phyloP scores from a whole-genome alignment of 805 yeast genomes.

The Candida insectorum region DNA sequence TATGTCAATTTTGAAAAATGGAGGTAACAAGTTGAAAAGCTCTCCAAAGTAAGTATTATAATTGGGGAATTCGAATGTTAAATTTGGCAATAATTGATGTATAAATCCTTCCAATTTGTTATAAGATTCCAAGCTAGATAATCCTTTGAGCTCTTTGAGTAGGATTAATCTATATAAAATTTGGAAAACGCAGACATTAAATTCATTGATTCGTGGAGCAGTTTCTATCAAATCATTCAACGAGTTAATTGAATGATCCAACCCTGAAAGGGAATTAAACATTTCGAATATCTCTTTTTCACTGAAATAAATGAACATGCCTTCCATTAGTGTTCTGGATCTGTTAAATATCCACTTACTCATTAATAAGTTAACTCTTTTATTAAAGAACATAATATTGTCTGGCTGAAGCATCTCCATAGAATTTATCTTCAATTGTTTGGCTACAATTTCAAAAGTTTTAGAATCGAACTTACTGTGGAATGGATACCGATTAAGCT shows the following conservation, averaged over 20 bases:
- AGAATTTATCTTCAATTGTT: conserved; percentile 1
- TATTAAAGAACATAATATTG: not conserved
- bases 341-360: conserved; percentile 9
- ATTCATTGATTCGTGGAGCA: conserved; percentile 24
- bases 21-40: conserved; percentile 28
- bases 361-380: conserved; percentile 1
- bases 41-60: conserved; percentile 39
- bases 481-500: conserved; percentile 6
- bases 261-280: conserved; percentile 14
- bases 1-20: conserved; percentile 24
- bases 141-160: conserved; percentile 11
- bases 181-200: conserved; percentile 33
- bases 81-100: conserved; percentile 14
- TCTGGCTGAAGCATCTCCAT: conserved; percentile 9
- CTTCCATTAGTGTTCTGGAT: conserved; percentile 22
- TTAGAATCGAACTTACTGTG: conserved; percentile 4
- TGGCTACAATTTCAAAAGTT: conserved; percentile 7
- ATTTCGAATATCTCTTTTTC: conserved; percentile 16
- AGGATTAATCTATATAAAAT: conserved; percentile 21
- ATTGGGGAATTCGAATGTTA: conserved; percentile 24
- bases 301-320: conserved; percentile 14
- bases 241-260: not conserved
- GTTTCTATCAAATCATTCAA: conserved; percentile 16
- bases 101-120: conserved; percentile 13
- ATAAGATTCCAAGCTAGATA: conserved; percentile 9